phyloP scores from a whole-genome alignment of 2,329 filamentous ascomycete species.

The Cercospora sp. region DNA sequence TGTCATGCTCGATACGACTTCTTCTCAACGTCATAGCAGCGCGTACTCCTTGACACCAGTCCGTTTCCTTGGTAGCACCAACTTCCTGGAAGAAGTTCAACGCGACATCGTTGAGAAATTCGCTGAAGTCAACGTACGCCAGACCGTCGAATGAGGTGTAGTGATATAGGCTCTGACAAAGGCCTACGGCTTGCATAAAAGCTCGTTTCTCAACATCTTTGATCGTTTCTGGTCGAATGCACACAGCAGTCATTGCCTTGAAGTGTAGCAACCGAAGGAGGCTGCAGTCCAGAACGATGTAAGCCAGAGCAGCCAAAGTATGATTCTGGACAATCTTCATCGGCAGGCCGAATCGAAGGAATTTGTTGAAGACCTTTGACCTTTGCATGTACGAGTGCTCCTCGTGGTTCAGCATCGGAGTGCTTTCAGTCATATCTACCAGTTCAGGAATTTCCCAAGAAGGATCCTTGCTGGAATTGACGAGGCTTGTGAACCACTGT shows the following conservation, averaged over 20 bases:
- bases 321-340: constrained; percentile 8
- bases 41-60: constrained; percentile 16
- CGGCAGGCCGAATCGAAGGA: constrained; percentile 13
- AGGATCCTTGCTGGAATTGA: not conserved
- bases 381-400: constrained; percentile 20
- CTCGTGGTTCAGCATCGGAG: constrained; percentile 6
- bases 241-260: not conserved
- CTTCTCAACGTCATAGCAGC: constrained; percentile 4
- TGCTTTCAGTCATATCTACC: constrained; percentile 5
- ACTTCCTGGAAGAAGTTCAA: constrained; percentile 19
- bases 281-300: constrained; percentile 16
- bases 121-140: constrained; percentile 13
- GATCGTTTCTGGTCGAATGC: not conserved
- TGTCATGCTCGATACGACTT: constrained; percentile 11
- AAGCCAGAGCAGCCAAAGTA: constrained; percentile 7
- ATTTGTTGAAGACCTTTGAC: constrained; percentile 10
- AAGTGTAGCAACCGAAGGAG: constrained; percentile 21
- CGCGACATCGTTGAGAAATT: constrained; percentile 16
- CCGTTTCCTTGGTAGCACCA: constrained; percentile 16
- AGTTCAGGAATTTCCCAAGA: constrained; percentile 7
- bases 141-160: constrained; percentile 12
- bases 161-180: constrained; percentile 17
- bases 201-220: constrained; percentile 38
- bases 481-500: not conserved
- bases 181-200: not conserved